Conservation (phyloP, 2,329 filamentous ascomycete genomes). For the Alternaria incomplexa region DNA sequence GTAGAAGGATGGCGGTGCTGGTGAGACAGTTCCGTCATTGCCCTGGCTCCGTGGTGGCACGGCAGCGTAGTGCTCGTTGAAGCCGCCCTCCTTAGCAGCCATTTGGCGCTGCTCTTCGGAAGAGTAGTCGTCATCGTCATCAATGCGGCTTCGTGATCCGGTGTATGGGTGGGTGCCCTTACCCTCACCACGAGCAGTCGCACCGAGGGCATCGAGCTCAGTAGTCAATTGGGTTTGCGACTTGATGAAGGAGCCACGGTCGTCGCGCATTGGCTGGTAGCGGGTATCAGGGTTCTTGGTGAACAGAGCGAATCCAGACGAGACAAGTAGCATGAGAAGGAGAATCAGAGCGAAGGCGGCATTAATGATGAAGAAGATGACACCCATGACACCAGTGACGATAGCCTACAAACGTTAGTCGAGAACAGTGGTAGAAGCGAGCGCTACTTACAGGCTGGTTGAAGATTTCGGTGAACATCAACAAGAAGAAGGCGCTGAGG, state of each 20-base stretch:
- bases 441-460: conserved; percentile 69
- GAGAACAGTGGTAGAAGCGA: not conserved
- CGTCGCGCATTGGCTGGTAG: conserved; percentile 96
- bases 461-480: conserved; percentile 89
- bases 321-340: conserved; percentile 79
- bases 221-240: conserved; percentile 87
- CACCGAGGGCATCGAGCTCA: conserved; percentile 87
- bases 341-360: conserved; percentile 82
- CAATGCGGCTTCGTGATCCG: conserved; percentile 62
- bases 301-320: conserved; percentile 79
- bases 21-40: conserved; percentile 45
- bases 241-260: conserved; percentile 97
- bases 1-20: conserved; percentile 36
- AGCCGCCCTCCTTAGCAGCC: conserved; percentile 41
- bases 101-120: conserved; percentile 54
- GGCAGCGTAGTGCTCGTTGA: conserved; percentile 51
- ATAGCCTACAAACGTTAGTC: conserved; percentile 60
- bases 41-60: conserved; percentile 54
- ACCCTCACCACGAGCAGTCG: conserved; percentile 81
- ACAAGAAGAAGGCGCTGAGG: conserved; percentile 83
- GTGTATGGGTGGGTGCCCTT: conserved; percentile 53
- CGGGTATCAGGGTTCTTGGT: conserved; percentile 94
- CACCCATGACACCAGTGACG: conserved; percentile 85
- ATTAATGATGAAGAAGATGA: conserved; percentile 88
- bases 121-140: conserved; percentile 72